Evolutionary conservation across 208 protist genomes (phyloP).

Genomic region (Trichomonas tenax): DNA sequence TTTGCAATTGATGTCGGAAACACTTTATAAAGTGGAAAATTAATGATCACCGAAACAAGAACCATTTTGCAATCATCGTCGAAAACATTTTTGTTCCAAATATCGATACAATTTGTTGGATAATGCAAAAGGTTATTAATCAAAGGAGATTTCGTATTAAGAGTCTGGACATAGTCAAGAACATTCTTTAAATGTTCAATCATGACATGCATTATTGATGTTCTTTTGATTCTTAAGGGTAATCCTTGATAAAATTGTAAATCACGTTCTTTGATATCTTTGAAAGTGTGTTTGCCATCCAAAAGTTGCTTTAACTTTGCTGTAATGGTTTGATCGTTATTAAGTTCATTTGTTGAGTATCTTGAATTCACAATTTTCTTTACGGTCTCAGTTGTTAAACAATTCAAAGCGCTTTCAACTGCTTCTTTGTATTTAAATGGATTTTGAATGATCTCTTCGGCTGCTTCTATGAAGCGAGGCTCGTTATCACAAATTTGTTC

Average conservation of each 20-base stretch:
- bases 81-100: background rate
- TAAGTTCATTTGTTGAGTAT: background rate
- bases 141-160: background rate
- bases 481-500: background rate
- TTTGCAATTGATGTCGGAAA: background rate
- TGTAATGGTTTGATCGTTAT: background rate
- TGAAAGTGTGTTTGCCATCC: background rate
- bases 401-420: background rate
- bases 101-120: background rate
- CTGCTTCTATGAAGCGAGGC: background rate
- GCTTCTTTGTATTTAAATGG: background rate
- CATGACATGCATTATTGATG: background rate
- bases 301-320: background rate
- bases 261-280: background rate
- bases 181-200: background rate
- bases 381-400: background rate
- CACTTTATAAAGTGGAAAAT: background rate
- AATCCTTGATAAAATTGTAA: background rate
- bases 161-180: background rate
- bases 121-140: background rate
- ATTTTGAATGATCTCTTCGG: background rate
- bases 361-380: background rate
- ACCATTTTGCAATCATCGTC: background rate
- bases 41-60: background rate
- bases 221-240: background rate